Conservation (phyloP, 2,329 filamentous ascomycete genomes). For the Berkeleyomyces rouxiae region DNA sequence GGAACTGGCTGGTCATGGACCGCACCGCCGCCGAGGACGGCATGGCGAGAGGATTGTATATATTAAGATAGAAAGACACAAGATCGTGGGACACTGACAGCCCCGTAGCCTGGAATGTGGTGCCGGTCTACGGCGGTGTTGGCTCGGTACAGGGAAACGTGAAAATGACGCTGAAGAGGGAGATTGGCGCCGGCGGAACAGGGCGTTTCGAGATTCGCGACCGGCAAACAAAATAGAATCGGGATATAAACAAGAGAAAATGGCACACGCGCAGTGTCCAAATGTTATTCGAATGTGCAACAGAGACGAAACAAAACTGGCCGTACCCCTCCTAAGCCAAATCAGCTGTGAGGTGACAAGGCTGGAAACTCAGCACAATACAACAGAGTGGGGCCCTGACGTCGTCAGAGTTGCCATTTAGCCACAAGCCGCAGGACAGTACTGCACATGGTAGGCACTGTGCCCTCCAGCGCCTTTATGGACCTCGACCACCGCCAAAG, state of each 20-base stretch:
- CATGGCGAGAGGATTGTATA: background rate
- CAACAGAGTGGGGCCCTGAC: background rate
- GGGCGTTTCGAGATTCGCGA: too few relatives aligned
- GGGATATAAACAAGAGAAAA: too few relatives aligned
- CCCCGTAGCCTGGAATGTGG: background rate
- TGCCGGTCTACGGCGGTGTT: background rate
- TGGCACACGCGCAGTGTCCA: background rate
- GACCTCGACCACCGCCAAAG: background rate
- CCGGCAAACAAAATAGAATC: too few relatives aligned
- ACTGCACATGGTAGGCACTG: background rate
- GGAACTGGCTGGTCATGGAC: conserved; percentile 26
- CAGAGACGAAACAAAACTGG: background rate
- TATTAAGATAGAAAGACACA: background rate
- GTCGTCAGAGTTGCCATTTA: background rate
- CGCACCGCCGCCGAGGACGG: conserved; percentile 20
- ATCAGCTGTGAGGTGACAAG: background rate
- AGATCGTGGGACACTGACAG: too few relatives aligned
- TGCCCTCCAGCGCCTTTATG: background rate
- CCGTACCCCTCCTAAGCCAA: background rate
- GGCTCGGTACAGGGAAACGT: background rate
- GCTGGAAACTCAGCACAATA: background rate
- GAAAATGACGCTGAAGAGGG: background rate
- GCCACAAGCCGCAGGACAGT: background rate
- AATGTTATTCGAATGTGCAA: background rate
- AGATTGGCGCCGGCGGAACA: background rate